phyloP scores from a whole-genome alignment of 148 eudicot genomes.

The Amaranthus palmeri region DNA sequence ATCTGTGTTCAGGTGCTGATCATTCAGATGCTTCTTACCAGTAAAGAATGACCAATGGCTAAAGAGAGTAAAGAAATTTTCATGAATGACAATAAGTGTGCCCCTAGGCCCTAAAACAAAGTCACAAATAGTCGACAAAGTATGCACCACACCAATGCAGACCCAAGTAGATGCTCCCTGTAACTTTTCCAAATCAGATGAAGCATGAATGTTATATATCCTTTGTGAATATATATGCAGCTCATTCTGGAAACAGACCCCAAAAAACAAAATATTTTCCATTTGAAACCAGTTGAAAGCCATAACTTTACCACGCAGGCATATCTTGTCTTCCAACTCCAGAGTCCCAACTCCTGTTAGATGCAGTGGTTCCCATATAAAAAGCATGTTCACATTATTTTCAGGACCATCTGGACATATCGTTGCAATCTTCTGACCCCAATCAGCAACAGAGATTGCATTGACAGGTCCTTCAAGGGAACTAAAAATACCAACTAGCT shows the following conservation, averaged over 20 bases:
- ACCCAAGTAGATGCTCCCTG: slow-evolving; percentile 58
- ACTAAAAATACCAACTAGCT: slow-evolving; percentile 73
- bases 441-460: slow-evolving; percentile 53
- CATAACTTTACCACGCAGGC: slow-evolving; percentile 43
- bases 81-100: slow-evolving; percentile 54
- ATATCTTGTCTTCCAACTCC: slow-evolving; percentile 59
- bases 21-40: slow-evolving; percentile 23
- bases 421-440: slow-evolving; percentile 78
- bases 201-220: slow-evolving; percentile 31
- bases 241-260: slow-evolving; percentile 72
- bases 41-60: slow-evolving; percentile 51
- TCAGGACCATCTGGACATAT: slow-evolving; percentile 30
- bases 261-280: slow-evolving; percentile 67
- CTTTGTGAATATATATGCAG: slow-evolving; percentile 62
- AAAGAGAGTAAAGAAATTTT: slow-evolving; percentile 57
- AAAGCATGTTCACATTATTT: slow-evolving; percentile 32
- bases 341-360: slow-evolving; percentile 49
- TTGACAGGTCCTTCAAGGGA: slow-evolving; percentile 52
- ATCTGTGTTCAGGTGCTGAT: slow-evolving; percentile 15
- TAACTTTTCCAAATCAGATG: slow-evolving; percentile 23
- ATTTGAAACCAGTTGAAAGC: slow-evolving; percentile 61
- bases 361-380: slow-evolving; percentile 65
- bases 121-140: slow-evolving; percentile 39
- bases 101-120: slow-evolving; percentile 77
- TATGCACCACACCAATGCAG: slow-evolving; percentile 49